phyloP scores from a whole-genome alignment of 2,329 filamentous ascomycete genomes.

The Achaetomium macrosporum region DNA sequence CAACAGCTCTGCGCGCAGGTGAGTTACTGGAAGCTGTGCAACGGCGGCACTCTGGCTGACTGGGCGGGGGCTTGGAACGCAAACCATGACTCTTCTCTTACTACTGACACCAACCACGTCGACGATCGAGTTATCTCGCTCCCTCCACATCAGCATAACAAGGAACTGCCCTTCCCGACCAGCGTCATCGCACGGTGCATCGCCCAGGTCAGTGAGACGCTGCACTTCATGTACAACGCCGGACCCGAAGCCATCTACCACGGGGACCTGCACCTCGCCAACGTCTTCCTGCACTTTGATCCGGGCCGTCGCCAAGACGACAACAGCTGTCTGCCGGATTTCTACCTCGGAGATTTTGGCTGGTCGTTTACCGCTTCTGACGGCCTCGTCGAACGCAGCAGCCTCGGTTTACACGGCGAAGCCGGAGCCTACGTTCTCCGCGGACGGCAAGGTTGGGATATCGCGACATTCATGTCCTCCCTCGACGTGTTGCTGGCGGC shows the following conservation, averaged over 20 bases:
- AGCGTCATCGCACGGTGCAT: conserved; percentile 8
- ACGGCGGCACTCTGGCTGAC: conserved; percentile 2
- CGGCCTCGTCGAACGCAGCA: neutral
- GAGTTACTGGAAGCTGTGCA: conserved; percentile 17
- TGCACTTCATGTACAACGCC: conserved; percentile 16
- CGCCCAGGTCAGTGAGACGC: conserved; percentile 12
- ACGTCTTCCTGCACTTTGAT: conserved; percentile 14
- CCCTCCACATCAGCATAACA: neutral
- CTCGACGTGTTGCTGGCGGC: too few species aligned
- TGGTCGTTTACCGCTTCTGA: conserved; percentile 5
- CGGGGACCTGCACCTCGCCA: conserved; percentile 11
- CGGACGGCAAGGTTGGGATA: too few species aligned
- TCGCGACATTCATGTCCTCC: too few species aligned
- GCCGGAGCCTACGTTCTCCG: too few species aligned
- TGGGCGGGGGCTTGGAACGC: neutral
- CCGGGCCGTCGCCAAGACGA: too few species aligned
- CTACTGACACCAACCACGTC: neutral
- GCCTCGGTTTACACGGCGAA: neutral
- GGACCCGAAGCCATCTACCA: conserved; percentile 11
- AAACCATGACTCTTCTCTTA: neutral
- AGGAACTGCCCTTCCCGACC: neutral
- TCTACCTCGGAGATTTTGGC: conserved; percentile 7
- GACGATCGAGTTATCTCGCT: too few species aligned
- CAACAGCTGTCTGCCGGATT: neutral
- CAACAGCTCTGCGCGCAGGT: neutral